These are phyloP conservation scores for Aureobasidium musti DNA, from an alignment of 2,329 filamentous ascomycete species.

Conservation along the genomic window DNA sequence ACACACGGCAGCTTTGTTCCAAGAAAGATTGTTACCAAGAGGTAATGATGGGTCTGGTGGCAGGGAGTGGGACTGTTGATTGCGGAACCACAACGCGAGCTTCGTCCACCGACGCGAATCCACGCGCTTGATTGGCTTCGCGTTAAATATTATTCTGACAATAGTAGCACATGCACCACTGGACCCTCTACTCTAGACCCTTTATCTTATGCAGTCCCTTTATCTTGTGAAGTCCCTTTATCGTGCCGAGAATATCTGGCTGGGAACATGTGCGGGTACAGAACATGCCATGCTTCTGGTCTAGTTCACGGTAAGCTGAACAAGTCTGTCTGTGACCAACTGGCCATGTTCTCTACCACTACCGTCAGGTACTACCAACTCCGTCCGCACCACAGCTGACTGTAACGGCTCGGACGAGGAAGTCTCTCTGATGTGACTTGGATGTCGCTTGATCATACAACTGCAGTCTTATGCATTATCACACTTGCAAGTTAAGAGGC, in stretches of 20 bases:
- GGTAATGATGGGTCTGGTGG: slow-evolving; percentile 18
- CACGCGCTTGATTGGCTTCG: slow-evolving; percentile 17
- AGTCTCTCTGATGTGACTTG: neutral
- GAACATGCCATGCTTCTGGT: neutral
- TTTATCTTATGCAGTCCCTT: neutral
- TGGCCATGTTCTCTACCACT: neutral
- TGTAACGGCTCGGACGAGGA: neutral
- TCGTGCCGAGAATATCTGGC: neutral
- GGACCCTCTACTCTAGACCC: neutral
- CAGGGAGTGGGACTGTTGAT: slow-evolving; percentile 11
- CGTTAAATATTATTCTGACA: neutral
- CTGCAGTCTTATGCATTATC: slow-evolving; percentile 13
- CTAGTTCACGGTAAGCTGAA: neutral
- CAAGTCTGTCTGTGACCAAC: neutral
- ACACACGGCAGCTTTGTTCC: slow-evolving; percentile 19
- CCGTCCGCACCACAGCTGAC: neutral
- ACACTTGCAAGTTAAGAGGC: neutral
- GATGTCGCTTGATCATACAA: neutral
- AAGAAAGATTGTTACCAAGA: neutral
- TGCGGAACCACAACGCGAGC: slow-evolving; percentile 13
- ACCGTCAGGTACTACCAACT: neutral
- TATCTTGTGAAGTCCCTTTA: neutral
- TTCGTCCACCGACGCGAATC: slow-evolving; percentile 1
- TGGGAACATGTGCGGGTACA: neutral
- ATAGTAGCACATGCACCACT: neutral